phyloP scores from a whole-genome alignment of 2,329 filamentous ascomycete species.

The Aspergillus niger region DNA sequence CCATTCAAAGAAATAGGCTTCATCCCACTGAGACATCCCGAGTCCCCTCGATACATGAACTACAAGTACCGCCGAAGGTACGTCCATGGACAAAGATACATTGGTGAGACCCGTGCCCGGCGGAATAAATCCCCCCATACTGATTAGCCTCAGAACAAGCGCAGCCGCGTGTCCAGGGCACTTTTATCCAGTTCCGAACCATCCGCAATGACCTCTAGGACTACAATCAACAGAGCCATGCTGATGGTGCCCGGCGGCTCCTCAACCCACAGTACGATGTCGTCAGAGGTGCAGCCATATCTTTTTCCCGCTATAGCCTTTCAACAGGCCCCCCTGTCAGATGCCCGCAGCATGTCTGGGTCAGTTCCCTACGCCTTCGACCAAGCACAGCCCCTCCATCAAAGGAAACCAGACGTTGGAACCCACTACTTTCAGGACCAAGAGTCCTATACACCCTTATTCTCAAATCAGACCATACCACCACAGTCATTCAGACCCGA shows the following conservation, averaged over 20 bases:
- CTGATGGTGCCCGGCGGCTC: conserved; percentile 1
- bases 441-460: neutral
- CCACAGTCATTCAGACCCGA: neutral
- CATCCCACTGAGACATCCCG: neutral
- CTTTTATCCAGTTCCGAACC: neutral
- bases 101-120: neutral
- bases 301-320: neutral
- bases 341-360: neutral
- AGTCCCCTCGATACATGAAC: neutral
- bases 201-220: neutral
- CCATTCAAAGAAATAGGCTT: neutral
- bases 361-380: neutral
- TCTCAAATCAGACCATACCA: neutral
- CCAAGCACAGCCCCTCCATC: conserved; percentile 1
- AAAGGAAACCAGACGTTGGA: neutral
- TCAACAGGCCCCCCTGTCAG: conserved; percentile 4
- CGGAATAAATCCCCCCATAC: neutral
- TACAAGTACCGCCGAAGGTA: neutral
- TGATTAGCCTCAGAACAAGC: neutral
- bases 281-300: conserved; percentile 4
- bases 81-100: neutral
- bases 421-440: conserved; percentile 2
- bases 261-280: neutral
- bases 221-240: neutral
- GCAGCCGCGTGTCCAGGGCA: neutral